phyloP scores from a whole-genome alignment of 257 asterid genomes.

The Scutellaria galericulata region DNA sequence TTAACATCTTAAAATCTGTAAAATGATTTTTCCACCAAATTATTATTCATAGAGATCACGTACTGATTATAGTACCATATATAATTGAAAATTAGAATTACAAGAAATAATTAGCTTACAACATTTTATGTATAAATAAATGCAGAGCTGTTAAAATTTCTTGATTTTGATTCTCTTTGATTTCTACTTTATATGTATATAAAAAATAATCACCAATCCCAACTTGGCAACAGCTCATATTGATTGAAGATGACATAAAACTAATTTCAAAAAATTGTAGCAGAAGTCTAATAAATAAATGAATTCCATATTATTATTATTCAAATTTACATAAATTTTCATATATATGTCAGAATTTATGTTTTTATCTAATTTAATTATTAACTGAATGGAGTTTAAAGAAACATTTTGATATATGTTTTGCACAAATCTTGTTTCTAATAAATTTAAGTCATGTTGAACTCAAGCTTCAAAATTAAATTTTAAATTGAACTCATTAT shows the following conservation, averaged over 20 bases:
- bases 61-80: background rate
- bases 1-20: no score
- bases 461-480: no score
- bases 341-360: background rate
- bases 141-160: background rate
- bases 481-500: no score
- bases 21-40: no score
- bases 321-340: no score
- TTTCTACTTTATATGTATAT: background rate
- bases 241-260: constrained; percentile 33
- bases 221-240: constrained; percentile 17
- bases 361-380: background rate
- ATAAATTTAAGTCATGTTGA: no score
- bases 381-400: background rate
- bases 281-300: background rate
- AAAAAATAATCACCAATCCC: background rate
- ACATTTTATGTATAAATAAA: background rate
- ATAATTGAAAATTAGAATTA: background rate
- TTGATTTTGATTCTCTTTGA: background rate
- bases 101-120: background rate
- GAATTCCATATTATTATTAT: background rate
- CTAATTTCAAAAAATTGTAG: constrained; percentile 10
- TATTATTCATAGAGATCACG: no score
- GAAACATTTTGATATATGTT: no score
- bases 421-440: no score